Evolutionary conservation across 352 stramenopile genomes (phyloP), one percentile per base, ranked within the genome.

Genomic region (Phytopythium helicoides): DNA sequence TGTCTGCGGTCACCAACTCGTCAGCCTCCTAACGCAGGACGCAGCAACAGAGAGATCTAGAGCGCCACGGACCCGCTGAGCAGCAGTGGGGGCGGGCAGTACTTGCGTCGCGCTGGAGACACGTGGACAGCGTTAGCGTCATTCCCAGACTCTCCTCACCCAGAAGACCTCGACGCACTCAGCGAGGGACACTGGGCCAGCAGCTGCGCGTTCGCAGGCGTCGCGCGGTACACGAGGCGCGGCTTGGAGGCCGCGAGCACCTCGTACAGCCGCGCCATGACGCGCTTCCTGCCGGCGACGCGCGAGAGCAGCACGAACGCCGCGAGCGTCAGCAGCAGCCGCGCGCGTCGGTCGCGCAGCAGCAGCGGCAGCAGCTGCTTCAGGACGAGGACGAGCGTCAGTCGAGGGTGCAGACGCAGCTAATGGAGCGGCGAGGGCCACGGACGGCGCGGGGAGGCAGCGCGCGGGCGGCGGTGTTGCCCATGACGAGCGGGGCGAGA

Each of bases 41-140:
- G 26, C 40, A 31, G 6, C 10, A 14, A 38, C 9, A n/a, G 10
- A 14, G 3, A 21, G 22, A 1, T 16, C 0, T 14, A 42, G 26
- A 10, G n/a, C 6, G 18, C 44, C 16, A 12, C 54, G 21, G 28
- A 73, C 65, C 76, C 76, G 54, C 80, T 87, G 50, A 80, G 79
- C 23, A 88, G 53, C 28, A 75, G 62, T 73, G 62, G 80, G 15
- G 74, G 66, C 22, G 80, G 65, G 51, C 77, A 76, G 52, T 87
- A 90, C 50, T 71, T 76, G 19, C 64, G 51, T 46, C 62, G 69
- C 12, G 76, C 76, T 87, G 50, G 39, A 56, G 35, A 21, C 45
- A 18, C n/a, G n/a, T n/a, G n/a, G n/a, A n/a, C n/a, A n/a, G n/a
- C n/a, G n/a, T n/a, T n/a, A n/a, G n/a, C n/a, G n/a, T n/a, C n/a